These are phyloP conservation scores for Verticillium klebahnii DNA, from an alignment of 2,329 filamentous ascomycete species.

Conservation along the genomic window DNA sequence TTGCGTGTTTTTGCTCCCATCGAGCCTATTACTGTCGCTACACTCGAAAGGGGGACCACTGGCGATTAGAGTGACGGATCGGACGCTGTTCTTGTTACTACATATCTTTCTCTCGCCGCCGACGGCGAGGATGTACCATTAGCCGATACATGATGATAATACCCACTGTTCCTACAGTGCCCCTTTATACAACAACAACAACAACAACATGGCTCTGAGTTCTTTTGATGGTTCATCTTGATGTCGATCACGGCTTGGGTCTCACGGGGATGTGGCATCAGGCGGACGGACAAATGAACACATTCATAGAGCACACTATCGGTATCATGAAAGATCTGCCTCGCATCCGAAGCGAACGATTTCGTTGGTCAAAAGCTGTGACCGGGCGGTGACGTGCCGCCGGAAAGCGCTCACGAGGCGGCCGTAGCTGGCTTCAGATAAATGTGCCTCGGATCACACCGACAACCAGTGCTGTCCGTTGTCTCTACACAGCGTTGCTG, in stretches of 20 bases:
- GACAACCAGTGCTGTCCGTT: not conserved
- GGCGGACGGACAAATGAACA: too few relatives aligned
- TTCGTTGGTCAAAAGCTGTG: not conserved
- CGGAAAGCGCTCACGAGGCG: not conserved
- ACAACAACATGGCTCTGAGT: not conserved
- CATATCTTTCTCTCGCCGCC: not conserved
- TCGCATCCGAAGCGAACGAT: not conserved
- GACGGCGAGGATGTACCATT: not conserved
- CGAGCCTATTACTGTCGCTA: not conserved
- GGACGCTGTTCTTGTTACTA: not conserved
- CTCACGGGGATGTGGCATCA: too few relatives aligned
- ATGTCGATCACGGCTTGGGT: not conserved
- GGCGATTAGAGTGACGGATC: not conserved
- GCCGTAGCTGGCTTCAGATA: not conserved
- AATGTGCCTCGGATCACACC: not conserved
- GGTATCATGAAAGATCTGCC: not conserved
- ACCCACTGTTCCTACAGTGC: not conserved
- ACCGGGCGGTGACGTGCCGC: not conserved
- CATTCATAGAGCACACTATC: too few relatives aligned
- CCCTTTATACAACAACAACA: not conserved
- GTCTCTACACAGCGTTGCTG: not conserved
- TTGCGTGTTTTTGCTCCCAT: not conserved
- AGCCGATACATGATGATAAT: not conserved
- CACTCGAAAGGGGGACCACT: not conserved
- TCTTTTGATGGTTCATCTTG: not conserved